phyloP scores from a whole-genome alignment of 768 basidiomycete species.

The Floccularia luteovirens region DNA sequence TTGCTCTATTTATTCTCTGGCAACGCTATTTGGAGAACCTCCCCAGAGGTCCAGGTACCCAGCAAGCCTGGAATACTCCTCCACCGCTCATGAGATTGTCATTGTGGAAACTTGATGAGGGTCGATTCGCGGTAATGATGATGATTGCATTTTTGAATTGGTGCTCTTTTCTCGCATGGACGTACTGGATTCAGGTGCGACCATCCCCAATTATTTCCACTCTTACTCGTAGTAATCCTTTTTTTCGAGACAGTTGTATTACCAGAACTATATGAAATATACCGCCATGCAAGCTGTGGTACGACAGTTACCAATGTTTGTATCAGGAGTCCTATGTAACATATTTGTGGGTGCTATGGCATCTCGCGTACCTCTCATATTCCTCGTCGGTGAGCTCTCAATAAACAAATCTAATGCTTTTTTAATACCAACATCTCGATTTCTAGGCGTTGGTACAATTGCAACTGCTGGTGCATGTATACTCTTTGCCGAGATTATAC shows the following conservation, averaged over 20 bases:
- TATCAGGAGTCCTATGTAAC: constrained; percentile 60
- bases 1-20: constrained; percentile 53
- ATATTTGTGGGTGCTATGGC: constrained; percentile 55
- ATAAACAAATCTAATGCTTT: not conserved
- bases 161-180: constrained; percentile 45
- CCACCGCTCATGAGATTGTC: constrained; percentile 57
- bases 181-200: constrained; percentile 23
- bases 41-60: not conserved
- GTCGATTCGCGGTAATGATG: constrained; percentile 51
- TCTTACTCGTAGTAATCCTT: constrained; percentile 6
- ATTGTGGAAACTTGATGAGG: constrained; percentile 51
- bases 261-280: constrained; percentile 54
- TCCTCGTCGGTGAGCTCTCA: constrained; percentile 42
- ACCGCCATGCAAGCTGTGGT: constrained; percentile 55
- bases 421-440: not conserved
- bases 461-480: constrained; percentile 52
- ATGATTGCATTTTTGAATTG: constrained; percentile 51
- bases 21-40: constrained; percentile 45
- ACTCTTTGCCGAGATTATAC: constrained; percentile 61
- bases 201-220: constrained; percentile 10
- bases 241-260: constrained; percentile 43
- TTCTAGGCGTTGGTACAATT: constrained; percentile 36
- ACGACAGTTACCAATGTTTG: constrained; percentile 63
- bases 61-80: constrained; percentile 14
- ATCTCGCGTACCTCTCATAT: constrained; percentile 43